Conservation (phyloP, 2,329 filamentous ascomycete genomes). For the Lachnum nothofagi region DNA sequence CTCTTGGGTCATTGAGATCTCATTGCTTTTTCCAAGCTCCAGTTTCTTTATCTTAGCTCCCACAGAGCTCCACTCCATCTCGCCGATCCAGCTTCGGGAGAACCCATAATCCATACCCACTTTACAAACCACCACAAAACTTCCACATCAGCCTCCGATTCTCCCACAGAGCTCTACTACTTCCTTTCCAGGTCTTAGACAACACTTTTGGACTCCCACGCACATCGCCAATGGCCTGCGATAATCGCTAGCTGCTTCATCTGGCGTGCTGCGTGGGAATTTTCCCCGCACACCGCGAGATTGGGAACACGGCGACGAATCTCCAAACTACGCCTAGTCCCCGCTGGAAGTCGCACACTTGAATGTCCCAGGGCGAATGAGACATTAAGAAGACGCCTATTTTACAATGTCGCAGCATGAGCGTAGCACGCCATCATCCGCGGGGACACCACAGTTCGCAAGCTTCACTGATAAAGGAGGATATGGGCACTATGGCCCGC, state of each 20-base stretch:
- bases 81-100: neutral
- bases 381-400: too few species aligned
- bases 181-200: neutral
- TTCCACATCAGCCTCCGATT: neutral
- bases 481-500: conserved; percentile 17
- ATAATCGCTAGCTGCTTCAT: conserved; percentile 48
- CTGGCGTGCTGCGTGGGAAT: conserved; percentile 54
- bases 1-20: neutral
- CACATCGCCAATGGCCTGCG: conserved; percentile 50
- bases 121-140: neutral
- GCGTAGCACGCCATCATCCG: conserved; percentile 36
- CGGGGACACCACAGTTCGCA: conserved; percentile 22
- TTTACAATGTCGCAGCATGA: conserved; percentile 43
- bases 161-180: neutral
- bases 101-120: neutral
- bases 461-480: conserved; percentile 8
- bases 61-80: neutral
- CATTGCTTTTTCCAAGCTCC: too few species aligned
- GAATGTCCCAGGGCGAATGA: too few species aligned
- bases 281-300: conserved; percentile 52
- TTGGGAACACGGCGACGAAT: conserved; percentile 25
- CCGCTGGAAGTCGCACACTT: too few species aligned
- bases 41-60: neutral
- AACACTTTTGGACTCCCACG: conserved; percentile 8
- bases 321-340: too few species aligned